Conservation (phyloP, 345 rosid species). For the Bretschneidera sinensis region DNA sequence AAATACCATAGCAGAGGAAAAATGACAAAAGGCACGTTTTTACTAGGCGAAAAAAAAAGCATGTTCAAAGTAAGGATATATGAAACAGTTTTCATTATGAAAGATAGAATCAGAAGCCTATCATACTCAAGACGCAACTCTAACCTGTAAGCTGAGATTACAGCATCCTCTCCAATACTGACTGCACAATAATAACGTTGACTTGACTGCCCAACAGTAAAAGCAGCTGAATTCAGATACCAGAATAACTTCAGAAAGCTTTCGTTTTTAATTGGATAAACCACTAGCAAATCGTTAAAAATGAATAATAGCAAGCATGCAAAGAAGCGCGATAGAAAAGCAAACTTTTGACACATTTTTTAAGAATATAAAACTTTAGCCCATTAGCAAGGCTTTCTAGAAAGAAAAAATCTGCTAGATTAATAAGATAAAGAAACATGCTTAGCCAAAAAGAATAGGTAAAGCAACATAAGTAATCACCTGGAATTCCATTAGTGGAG, state of each 20-base stretch:
- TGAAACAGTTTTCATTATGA: background rate
- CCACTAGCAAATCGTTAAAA: conserved; percentile 15
- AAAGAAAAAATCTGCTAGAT: background rate
- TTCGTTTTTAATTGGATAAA: conserved; percentile 24
- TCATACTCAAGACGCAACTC: conserved; percentile 9
- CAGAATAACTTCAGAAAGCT: conserved; percentile 42
- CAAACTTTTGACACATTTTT: conserved; percentile 4
- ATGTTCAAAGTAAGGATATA: background rate
- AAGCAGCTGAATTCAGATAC: conserved; percentile 80
- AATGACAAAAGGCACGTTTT: too few species aligned
- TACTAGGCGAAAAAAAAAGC: background rate
- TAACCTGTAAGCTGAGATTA: conserved; percentile 92
- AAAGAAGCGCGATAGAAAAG: background rate
- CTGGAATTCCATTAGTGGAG: conserved; percentile 88
- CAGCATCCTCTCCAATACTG: conserved; percentile 91
- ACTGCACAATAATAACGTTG: conserved; percentile 88
- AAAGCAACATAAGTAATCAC: conserved; percentile 30
- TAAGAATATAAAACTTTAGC: background rate
- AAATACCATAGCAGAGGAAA: conserved; percentile 3
- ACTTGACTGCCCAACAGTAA: conserved; percentile 98
- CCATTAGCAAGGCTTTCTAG: conserved; percentile 6
- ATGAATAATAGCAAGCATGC: background rate
- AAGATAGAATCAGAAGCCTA: too few species aligned
- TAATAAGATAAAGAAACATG: conserved; percentile 1
- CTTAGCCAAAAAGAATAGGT: too few species aligned